Percentiles rank a stretch among this genome's conserved stretches.
Conservation (phyloP, 306 rosid genomes). For the Corylus americana region DNA sequence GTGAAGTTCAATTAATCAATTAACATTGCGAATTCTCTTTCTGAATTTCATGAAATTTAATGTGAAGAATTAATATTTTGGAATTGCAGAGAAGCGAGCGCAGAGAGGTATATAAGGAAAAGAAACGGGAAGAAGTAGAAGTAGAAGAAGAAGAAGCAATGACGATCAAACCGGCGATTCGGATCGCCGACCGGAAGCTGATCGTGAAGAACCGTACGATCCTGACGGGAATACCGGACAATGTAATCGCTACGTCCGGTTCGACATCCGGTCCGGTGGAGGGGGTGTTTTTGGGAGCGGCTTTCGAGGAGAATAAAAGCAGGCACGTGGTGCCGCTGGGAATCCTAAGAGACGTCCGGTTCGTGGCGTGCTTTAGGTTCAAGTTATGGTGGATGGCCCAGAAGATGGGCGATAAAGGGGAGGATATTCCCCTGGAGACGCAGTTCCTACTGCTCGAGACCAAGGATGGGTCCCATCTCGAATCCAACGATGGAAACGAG, state of each 20-base stretch:
- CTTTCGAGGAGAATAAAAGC: constrained; percentile 48
- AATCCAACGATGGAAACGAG: constrained; percentile 41
- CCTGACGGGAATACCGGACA: constrained; percentile 71
- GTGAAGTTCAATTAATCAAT: not conserved
- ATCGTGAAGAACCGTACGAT: constrained; percentile 65
- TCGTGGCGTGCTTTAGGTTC: constrained; percentile 84
- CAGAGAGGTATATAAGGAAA: constrained; percentile 13
- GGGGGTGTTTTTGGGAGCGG: constrained; percentile 68
- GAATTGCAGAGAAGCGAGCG: constrained; percentile 38
- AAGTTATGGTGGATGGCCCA: constrained; percentile 99
- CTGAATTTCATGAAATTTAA: not conserved
- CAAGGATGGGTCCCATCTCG: constrained; percentile 69
- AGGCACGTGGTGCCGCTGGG: constrained; percentile 71
- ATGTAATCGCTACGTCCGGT: constrained; percentile 63
- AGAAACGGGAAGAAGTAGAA: not conserved
- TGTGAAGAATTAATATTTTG: not conserved
- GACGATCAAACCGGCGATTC: constrained; percentile 74
- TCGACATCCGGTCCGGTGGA: constrained; percentile 58
- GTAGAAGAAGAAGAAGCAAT: constrained; percentile 32
- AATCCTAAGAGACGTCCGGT: constrained; percentile 52
- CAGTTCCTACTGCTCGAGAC: constrained; percentile 78
- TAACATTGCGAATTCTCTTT: not conserved
- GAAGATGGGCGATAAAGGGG: constrained; percentile 77
- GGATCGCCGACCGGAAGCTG: constrained; percentile 60
- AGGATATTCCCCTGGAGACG: constrained; percentile 78